Evolutionary conservation across 371 early-diverging fungal genomes (phyloP).

Genomic region (Dichotomocladium elegans): DNA sequence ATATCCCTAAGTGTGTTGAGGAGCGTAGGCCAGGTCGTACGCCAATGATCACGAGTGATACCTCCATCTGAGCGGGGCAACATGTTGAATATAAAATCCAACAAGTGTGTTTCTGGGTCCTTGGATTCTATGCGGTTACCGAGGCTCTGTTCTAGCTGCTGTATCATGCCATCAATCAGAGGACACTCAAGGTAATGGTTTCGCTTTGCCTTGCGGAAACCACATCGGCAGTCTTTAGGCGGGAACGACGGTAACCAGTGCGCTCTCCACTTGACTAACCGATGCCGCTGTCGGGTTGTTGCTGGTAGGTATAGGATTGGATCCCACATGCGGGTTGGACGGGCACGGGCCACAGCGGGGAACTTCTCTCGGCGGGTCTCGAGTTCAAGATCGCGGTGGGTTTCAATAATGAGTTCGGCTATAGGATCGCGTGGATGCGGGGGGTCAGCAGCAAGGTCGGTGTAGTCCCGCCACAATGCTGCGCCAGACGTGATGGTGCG

Average conservation of each 20-base stretch:
- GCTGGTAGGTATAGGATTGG: background rate
- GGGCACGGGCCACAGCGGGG: background rate
- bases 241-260: slow-evolving; percentile 2
- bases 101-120: background rate
- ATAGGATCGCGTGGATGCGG: background rate
- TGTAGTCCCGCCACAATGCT: background rate
- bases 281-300: background rate
- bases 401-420: background rate
- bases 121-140: background rate
- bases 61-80: background rate
- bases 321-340: background rate
- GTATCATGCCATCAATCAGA: background rate
- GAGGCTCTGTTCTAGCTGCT: background rate
- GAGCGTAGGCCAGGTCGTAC: background rate
- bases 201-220: background rate
- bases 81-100: background rate
- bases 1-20: background rate
- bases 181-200: background rate
- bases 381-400: background rate
- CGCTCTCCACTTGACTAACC: slow-evolving; percentile 2
- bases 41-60: background rate
- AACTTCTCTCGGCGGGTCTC: background rate
- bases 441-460: background rate
- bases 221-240: background rate
- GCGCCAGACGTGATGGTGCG: too few relatives aligned